Evolutionary conservation across 108 stramenopile species (phyloP), one percentile per base, ranked within the genome.

Genomic region (Epithemia pelagica): DNA sequence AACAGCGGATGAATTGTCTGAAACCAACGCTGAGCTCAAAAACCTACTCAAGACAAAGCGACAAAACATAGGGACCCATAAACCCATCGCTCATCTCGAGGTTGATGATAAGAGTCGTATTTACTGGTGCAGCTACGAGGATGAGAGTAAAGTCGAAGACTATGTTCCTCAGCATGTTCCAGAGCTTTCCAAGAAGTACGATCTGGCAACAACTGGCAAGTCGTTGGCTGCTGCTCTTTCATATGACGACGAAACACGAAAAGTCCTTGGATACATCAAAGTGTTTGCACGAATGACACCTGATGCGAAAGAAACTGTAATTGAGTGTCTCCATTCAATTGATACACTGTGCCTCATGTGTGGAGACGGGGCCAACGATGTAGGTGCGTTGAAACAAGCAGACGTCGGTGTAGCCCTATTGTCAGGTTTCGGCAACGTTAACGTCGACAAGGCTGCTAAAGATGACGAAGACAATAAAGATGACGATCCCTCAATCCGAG

Each of bases 341-440:
- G 94, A 89, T 25, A 73, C 71, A 53, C 76, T 87, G 23, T 93
- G 94, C 70, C 67, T 98, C 25, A 98, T 98, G 97, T 98, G 97
- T 64, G 97, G 97, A 51, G 96, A 97, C 66, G 96, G 96, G 46
- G 96, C 95, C n/a, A 97, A 97, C 69, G 96, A 96, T 73, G 97
- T 95, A 54, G 71, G 77, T 52, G 90, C 90, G 20, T 79, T 96
- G 54, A 91, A 93, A 70, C 84, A 88, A 69, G 91, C 95, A 25
- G 90, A 95, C 66, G 94, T 96, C 20, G 97, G 97, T 26, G 96
- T 97, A 18, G 96, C 96, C n/a, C 70, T 94, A 21, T 76, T 94
- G 22, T 82, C 92, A 32, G 95, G 97, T 21, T 97, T 96, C 73
- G 97, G 95, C 52, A 96, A 96, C 69, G 69, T 96, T 27, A 97